Base-by-base conservation (phyloP, 176 grass and related monocot genomes). In the Metroxylon sagu region DNA sequence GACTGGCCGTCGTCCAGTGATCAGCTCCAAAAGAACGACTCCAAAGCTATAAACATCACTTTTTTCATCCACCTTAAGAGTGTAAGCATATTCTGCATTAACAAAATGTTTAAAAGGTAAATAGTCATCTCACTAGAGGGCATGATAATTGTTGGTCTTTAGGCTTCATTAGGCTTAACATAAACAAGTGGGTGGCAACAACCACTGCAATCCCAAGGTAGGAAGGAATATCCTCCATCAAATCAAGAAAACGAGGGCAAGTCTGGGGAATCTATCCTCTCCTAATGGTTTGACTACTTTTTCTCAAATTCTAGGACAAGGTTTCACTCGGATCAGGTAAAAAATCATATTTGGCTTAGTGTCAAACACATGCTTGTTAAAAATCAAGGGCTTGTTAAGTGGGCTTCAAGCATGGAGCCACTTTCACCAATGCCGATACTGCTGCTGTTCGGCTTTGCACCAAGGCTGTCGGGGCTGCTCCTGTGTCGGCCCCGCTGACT, bases 11-110 rank as follows among this genome's bases (percentile, higher is more conserved):
- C 75, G 61, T 0, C 93, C 88, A 0, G 93, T 89, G 74, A 98
- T 80, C 6, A 98, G 76, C 79, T 98, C 93, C 2, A 98, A 74
- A 0, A 98, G 81, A 0, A 98, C 93, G 5, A 98, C 94, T 0
- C 94, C 88, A 25, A 74, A 98, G 70, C 94, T 98, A 60, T 98
- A 98, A 3, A 98, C 88, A 43, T 98, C 94, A 27, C 81, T 93
- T 54, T 98, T 98, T 76, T 98, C 94, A 57, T 93, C 82, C 26
- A 98, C 94, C 4, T 76, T 76, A 12, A 93, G 29, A 0, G 94
- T 98, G 35, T 98, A 98, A 2, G 94, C 94, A 10, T 98, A 98
- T 57, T 98, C 94, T 98, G 81, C 60, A 62, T 30, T 0, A 2
- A 43, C 10, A 43, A 43, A 43, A 2, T 12, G 10, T 3, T 12